phyloP scores from a whole-genome alignment of 352 stramenopile species.

The Globisporangium alternatum region DNA sequence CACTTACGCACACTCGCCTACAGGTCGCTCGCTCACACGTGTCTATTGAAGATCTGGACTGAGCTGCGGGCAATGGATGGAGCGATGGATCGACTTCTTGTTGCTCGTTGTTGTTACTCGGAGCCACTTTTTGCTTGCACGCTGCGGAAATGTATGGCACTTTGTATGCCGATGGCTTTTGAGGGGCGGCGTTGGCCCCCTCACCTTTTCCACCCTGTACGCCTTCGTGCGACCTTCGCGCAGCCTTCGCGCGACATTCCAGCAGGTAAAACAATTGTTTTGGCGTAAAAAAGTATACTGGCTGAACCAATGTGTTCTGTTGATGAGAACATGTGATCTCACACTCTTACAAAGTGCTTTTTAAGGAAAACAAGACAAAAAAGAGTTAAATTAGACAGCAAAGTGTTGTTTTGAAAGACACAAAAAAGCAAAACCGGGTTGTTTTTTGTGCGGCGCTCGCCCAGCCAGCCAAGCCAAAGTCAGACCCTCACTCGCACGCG shows the following conservation, averaged over 20 bases:
- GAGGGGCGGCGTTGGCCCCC: background rate
- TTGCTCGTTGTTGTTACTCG: background rate
- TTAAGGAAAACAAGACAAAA: too few relatives aligned
- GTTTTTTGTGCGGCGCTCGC: background rate
- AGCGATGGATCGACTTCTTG: background rate
- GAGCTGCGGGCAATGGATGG: background rate
- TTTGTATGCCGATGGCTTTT: conserved; percentile 1
- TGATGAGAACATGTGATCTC: too few relatives aligned
- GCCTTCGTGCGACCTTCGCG: background rate
- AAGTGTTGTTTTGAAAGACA: too few relatives aligned
- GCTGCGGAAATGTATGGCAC: background rate
- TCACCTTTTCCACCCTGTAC: too few relatives aligned
- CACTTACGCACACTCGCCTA: background rate
- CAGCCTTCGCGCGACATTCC: background rate
- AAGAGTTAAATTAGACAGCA: too few relatives aligned
- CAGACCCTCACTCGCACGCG: background rate
- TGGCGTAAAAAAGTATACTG: background rate
- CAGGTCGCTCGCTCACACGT: background rate
- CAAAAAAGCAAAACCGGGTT: too few relatives aligned
- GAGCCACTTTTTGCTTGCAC: background rate
- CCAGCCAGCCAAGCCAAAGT: conserved; percentile 2
- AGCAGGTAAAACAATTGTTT: too few relatives aligned
- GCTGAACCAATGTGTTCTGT: conserved; percentile 2
- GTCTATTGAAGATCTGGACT: conserved; percentile 5
- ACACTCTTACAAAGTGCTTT: too few relatives aligned